Conservation (phyloP, 2,329 filamentous ascomycete species). For the Alternaria brassicicola region DNA sequence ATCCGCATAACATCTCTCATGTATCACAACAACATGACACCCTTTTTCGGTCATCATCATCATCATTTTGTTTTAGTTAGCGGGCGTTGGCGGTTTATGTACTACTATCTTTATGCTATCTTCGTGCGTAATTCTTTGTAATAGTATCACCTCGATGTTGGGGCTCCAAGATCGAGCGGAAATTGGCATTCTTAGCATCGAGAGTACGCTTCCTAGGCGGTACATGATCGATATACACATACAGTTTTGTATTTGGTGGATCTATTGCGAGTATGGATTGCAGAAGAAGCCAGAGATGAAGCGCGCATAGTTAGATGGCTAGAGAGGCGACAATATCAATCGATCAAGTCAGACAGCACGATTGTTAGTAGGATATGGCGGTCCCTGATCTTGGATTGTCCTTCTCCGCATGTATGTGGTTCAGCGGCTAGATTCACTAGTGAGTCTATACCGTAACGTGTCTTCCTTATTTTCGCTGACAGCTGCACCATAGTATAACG, state of each 20-base stretch:
- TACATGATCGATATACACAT: background rate
- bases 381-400: background rate
- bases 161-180: slow-evolving; percentile 1
- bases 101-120: background rate
- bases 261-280: background rate
- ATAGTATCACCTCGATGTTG: background rate
- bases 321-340: background rate
- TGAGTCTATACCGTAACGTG: no score
- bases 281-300: background rate
- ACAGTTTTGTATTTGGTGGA: background rate
- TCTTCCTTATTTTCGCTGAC: background rate
- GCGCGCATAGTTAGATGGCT: background rate
- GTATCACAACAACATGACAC: background rate
- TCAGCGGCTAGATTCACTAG: background rate
- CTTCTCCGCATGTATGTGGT: background rate
- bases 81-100: background rate
- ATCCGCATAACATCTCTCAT: background rate
- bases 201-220: background rate
- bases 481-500: no score
- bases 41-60: background rate
- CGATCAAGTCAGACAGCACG: background rate
- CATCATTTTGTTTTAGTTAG: background rate
- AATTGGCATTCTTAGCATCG: background rate
- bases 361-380: background rate
- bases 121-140: background rate